phyloP scores from a whole-genome alignment of 768 basidiomycete genomes.

The Cyclocybe cylindracea region DNA sequence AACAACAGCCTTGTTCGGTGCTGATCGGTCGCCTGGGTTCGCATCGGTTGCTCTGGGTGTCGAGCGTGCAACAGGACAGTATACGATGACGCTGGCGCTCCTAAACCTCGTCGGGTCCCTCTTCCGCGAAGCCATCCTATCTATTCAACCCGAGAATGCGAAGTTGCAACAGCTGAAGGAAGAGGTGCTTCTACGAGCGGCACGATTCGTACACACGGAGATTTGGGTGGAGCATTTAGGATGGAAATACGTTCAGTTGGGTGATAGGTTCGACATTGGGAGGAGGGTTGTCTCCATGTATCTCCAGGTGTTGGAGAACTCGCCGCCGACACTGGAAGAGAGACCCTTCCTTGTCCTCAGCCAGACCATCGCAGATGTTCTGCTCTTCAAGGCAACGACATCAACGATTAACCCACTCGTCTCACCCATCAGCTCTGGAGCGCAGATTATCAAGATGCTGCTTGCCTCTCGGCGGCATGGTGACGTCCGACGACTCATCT shows the following conservation, averaged over 20 bases:
- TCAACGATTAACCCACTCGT: slow-evolving; percentile 83
- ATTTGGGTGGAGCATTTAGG: slow-evolving; percentile 85
- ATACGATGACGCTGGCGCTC: slow-evolving; percentile 81
- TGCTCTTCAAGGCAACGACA: slow-evolving; percentile 74
- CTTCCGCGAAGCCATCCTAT: slow-evolving; percentile 69
- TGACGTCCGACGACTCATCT: slow-evolving; percentile 69
- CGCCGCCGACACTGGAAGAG: slow-evolving; percentile 52
- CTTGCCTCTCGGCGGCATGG: slow-evolving; percentile 64
- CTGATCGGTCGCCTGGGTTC: slow-evolving; percentile 54
- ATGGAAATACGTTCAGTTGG: slow-evolving; percentile 85
- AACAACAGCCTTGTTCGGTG: slow-evolving; percentile 74
- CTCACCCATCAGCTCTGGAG: slow-evolving; percentile 63
- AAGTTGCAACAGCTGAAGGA: slow-evolving; percentile 76
- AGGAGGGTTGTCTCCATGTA: slow-evolving; percentile 67
- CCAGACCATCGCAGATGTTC: slow-evolving; percentile 64
- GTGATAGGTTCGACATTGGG: slow-evolving; percentile 84
- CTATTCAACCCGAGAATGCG: slow-evolving; percentile 55
- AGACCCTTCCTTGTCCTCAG: slow-evolving; percentile 63
- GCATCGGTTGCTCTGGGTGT: slow-evolving; percentile 67
- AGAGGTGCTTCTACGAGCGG: slow-evolving; percentile 78
- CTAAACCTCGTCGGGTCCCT: slow-evolving; percentile 76
- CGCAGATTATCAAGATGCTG: slow-evolving; percentile 57
- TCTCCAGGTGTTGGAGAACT: slow-evolving; percentile 61
- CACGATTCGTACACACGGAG: slow-evolving; percentile 79
- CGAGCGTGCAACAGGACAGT: slow-evolving; percentile 71